phyloP scores from a whole-genome alignment of 163 green algal species.

The Chlorella variabilis region DNA sequence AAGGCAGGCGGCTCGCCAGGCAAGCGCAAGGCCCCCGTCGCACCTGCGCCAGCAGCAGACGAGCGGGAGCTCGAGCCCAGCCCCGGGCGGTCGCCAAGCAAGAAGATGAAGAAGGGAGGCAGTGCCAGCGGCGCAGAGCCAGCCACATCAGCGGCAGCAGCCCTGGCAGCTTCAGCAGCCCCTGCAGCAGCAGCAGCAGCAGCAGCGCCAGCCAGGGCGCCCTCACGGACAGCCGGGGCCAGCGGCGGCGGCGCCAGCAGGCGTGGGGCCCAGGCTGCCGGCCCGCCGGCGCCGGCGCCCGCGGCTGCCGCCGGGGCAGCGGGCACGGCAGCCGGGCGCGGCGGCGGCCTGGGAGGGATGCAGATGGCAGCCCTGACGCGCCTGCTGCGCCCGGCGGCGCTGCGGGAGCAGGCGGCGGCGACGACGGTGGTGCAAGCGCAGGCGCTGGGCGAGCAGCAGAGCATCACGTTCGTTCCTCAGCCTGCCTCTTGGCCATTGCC shows the following conservation, averaged over 20 bases:
- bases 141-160: neutral
- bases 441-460: constrained; percentile 53
- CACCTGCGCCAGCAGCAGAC: neutral
- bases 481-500: too few relatives aligned
- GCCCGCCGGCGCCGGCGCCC: neutral
- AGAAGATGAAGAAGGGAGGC: constrained; percentile 16
- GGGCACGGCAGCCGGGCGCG: neutral
- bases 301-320: too few relatives aligned
- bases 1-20: neutral
- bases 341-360: neutral
- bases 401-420: constrained; percentile 16
- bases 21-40: neutral
- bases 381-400: constrained; percentile 9
- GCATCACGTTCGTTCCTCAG: constrained; percentile 13
- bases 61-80: neutral
- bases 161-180: neutral
- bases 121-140: neutral
- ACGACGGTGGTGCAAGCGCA: constrained; percentile 49
- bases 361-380: neutral
- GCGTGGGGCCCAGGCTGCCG: neutral
- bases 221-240: neutral
- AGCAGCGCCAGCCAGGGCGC: neutral
- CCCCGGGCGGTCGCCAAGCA: neutral
- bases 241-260: neutral
- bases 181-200: neutral